Base-by-base conservation (phyloP, 805 yeast genomes). In the Saccharomycopsis babjevae region DNA sequence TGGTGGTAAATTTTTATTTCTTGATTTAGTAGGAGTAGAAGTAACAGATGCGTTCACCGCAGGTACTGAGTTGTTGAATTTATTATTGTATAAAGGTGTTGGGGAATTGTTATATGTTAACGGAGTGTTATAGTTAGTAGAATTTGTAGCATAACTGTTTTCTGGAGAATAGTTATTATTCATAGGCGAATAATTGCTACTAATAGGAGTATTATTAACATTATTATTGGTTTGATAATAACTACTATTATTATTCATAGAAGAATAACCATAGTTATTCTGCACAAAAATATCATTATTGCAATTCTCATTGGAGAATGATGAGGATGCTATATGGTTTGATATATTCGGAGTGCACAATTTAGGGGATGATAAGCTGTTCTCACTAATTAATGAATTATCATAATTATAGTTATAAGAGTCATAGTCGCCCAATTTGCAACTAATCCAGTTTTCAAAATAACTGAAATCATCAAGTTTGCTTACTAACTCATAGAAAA, bases 401-500 rank as follows among this genome's bases (percentile, higher is more conserved):
- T 22, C 54, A 15, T 22, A 42, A 28, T 18, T 54, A 11, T 58
- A 20, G 16, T 40, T 39, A 50, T 28, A n/a, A 34, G 28, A 38
- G 42, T 68, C 70, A n/a, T 73, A 62, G 50, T 76, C 79, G 15
- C 72, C 72, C 3, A 62, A 28, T 59, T 70, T 66, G 22, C 71
- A 68, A 32, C 54, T 54, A 13, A 67, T 57, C 76, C 76, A 74
- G 0, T 68, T 68, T 16, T 66, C 59, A 34, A 74, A 60, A 50
- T 65, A 40, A 56, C 68, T 70, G 59, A 71, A 66, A n/a, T 66
- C 66, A n/a, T 67, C 69, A 57, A 70, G 71, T 69, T 70, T 73
- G 62, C 70, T 68, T 58, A 70, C 68, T 55, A 77, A 64, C 50
- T 70, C 66, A 56, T 71, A 69, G 54, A 80, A 69, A 67, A 79